Percentiles rank a stretch among this genome's conserved stretches.
phyloP scores from a whole-genome alignment of 2,329 filamentous ascomycete genomes.

The Colletotrichum sp. region DNA sequence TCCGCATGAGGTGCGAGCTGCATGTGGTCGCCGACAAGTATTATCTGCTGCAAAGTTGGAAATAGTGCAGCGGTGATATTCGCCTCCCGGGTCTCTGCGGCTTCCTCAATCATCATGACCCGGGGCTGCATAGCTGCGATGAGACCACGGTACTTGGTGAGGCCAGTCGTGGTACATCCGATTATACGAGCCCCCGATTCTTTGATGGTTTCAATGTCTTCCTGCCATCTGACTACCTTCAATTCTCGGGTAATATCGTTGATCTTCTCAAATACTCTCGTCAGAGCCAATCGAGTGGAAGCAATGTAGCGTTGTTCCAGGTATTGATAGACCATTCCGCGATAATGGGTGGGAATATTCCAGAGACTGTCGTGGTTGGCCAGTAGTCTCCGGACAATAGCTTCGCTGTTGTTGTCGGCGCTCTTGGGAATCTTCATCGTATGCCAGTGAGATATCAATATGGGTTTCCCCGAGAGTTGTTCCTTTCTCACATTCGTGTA shows the following conservation, averaged over 20 bases:
- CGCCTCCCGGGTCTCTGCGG: slow-evolving; percentile 76
- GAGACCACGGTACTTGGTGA: slow-evolving; percentile 79
- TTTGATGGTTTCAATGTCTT: slow-evolving; percentile 52
- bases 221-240: slow-evolving; percentile 63
- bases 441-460: slow-evolving; percentile 21
- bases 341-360: slow-evolving; percentile 56
- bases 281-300: slow-evolving; percentile 50
- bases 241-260: slow-evolving; percentile 53
- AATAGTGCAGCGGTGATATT: slow-evolving; percentile 58
- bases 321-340: slow-evolving; percentile 70
- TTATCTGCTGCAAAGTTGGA: slow-evolving; percentile 56
- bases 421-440: background rate
- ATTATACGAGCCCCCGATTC: slow-evolving; percentile 54
- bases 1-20: slow-evolving; percentile 77
- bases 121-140: slow-evolving; percentile 70
- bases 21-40: slow-evolving; percentile 78
- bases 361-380: slow-evolving; percentile 57
- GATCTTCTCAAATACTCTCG: slow-evolving; percentile 54
- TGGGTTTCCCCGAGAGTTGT: slow-evolving; percentile 62
- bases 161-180: slow-evolving; percentile 76
- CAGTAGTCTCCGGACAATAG: slow-evolving; percentile 16
- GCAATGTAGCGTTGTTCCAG: slow-evolving; percentile 63
- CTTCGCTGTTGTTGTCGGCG: background rate
- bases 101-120: slow-evolving; percentile 79
- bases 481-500: slow-evolving; percentile 27